Percentiles rank a stretch among this genome's conserved stretches.
Conservation (phyloP, 176 grass and related monocot species). For the Triticum dicoccoides region DNA sequence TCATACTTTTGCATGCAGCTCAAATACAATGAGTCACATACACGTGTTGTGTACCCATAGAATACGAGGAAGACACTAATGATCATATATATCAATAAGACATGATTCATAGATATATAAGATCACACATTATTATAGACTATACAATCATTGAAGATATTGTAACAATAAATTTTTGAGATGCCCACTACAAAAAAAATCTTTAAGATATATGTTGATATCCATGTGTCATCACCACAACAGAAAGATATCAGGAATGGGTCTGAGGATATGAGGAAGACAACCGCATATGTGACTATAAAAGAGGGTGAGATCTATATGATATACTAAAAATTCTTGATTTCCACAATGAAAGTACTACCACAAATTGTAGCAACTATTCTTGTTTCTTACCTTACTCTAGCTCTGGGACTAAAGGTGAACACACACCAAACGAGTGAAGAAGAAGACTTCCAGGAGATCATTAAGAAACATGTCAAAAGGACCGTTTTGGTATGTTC, state of each 20-base stretch:
- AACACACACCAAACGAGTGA: background rate
- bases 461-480: background rate
- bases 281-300: background rate
- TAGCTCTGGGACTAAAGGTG: background rate
- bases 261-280: background rate
- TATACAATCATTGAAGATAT: background rate
- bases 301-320: background rate
- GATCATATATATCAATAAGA: background rate
- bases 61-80: background rate
- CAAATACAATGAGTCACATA: background rate
- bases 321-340: background rate
- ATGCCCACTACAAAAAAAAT: background rate
- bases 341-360: background rate
- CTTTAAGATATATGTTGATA: background rate
- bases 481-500: background rate
- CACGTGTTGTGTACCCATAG: background rate
- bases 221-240: background rate
- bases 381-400: background rate
- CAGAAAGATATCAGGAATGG: background rate
- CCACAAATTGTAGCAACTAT: background rate
- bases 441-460: background rate
- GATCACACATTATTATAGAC: background rate
- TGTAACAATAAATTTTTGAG: background rate
- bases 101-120: too few relatives aligned
- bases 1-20: background rate